Base-by-base conservation (phyloP, 2,329 filamentous ascomycete genomes). In the Leptographium flavum region DNA sequence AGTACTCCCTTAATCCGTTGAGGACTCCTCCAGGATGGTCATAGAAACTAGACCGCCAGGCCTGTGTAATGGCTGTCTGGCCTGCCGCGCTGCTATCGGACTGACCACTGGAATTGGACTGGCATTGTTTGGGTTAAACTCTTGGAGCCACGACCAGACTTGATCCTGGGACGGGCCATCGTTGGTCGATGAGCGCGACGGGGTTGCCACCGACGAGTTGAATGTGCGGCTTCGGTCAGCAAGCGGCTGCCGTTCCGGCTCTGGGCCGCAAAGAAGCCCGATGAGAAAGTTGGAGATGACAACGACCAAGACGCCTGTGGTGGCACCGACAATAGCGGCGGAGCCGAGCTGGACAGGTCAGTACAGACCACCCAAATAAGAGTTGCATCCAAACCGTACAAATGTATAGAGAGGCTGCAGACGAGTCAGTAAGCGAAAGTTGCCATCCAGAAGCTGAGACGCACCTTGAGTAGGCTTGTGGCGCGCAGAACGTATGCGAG, bases 311-410 rank as follows among this genome's bases (percentile, higher is more conserved):
- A 78, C 59, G 43, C 83, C 84, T 25, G 78, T 65, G 11, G 75
- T 42, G 43, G 79, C 62, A n/a, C 85, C 85, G 43, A 86, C 68
- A 17, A 83, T 60, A 28, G 74, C 70, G 8, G 83, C 85, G 22
- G 78, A 71, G 41, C 77, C 78, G 39, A 87, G 47, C 37, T 46
- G 30, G 15, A 5, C 5, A 15, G 3, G 5, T 25, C 7, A 19
- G 36, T 10, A 15, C 22, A 3, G 6, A 25, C 19, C 11, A 5
- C 13, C n/a, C 11, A 17, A 70, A 56, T 37, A 70, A 54, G 8
- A 64, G 66, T 65, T 70, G 52, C 40, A 57, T 53, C 45, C 61
- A 59, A 19, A 67, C 47, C 64, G 49, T 55, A 69, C 66, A 54
- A 65, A 69, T 3, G 58, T 64, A 43, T 68, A 69, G 4, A 69